A percentile compares a stretch with the other conserved stretches of the same genome.
phyloP scores from a whole-genome alignment of 257 asterid genomes.

The Datura wrightii region DNA sequence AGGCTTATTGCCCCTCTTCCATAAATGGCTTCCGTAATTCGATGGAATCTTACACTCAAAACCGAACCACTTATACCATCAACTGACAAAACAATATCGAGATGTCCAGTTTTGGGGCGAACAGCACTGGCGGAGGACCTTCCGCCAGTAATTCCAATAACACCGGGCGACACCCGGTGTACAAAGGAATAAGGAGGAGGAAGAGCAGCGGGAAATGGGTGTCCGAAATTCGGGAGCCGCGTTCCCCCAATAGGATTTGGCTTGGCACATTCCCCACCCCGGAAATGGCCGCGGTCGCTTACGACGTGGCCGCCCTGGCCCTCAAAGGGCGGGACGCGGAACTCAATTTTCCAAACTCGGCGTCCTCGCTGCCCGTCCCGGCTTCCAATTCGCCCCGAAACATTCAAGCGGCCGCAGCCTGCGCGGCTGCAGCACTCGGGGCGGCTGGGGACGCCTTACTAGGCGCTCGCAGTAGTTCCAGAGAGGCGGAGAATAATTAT shows the following conservation, averaged over 20 bases:
- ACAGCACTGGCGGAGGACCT: not conserved
- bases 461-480: not conserved
- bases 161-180: slow-evolving; percentile 48
- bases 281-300: slow-evolving; percentile 72
- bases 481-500: not conserved
- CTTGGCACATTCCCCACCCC: slow-evolving; percentile 67
- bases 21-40: slow-evolving; percentile 59
- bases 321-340: slow-evolving; percentile 55
- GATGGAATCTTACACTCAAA: slow-evolving; percentile 45
- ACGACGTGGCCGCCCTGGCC: slow-evolving; percentile 66
- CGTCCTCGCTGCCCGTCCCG: slow-evolving; percentile 62
- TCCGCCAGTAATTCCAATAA: not conserved
- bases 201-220: slow-evolving; percentile 66
- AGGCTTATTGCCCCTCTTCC: slow-evolving; percentile 29
- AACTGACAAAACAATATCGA: not conserved
- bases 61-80: not conserved
- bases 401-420: slow-evolving; percentile 74
- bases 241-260: slow-evolving; percentile 64
- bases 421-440: slow-evolving; percentile 68
- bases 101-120: not conserved
- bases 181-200: slow-evolving; percentile 67
- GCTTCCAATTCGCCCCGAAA: slow-evolving; percentile 59
- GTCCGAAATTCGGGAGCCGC: slow-evolving; percentile 70
- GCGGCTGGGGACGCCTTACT: slow-evolving; percentile 61
- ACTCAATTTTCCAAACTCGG: slow-evolving; percentile 62